phyloP scores from a whole-genome alignment of 169 alveolate genomes.

The Plasmodium blacklocki region DNA sequence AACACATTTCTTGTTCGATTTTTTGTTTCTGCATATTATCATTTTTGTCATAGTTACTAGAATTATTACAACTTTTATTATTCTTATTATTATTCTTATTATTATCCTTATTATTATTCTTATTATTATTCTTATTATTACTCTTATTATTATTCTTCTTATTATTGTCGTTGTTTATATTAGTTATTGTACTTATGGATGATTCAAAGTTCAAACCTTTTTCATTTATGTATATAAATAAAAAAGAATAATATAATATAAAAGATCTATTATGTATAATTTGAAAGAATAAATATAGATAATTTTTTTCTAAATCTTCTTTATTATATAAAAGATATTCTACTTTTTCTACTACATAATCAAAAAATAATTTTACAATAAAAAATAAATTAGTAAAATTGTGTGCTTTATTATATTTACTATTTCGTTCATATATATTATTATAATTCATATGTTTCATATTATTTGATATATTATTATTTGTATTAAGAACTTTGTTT shows the following conservation, averaged over 20 bases:
- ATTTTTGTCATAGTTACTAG: neutral
- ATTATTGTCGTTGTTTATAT: neutral
- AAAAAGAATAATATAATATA: constrained; percentile 50
- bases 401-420: no score
- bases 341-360: constrained; percentile 55
- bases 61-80: neutral
- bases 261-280: constrained; percentile 60
- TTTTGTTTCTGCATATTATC: constrained; percentile 1
- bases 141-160: neutral
- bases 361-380: constrained; percentile 46
- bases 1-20: no score
- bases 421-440: no score
- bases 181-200: neutral
- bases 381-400: constrained; percentile 7
- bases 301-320: constrained; percentile 73
- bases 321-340: constrained; percentile 66
- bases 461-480: neutral
- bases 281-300: constrained; percentile 51
- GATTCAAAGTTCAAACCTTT: constrained; percentile 14
- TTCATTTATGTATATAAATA: constrained; percentile 28
- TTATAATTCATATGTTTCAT: no score
- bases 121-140: neutral
- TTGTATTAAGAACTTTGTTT: neutral
- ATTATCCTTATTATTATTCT: neutral
- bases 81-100: neutral